Base-by-base conservation (phyloP, 1,284 basidiomycete species). In the Ganoderma multipileum region DNA sequence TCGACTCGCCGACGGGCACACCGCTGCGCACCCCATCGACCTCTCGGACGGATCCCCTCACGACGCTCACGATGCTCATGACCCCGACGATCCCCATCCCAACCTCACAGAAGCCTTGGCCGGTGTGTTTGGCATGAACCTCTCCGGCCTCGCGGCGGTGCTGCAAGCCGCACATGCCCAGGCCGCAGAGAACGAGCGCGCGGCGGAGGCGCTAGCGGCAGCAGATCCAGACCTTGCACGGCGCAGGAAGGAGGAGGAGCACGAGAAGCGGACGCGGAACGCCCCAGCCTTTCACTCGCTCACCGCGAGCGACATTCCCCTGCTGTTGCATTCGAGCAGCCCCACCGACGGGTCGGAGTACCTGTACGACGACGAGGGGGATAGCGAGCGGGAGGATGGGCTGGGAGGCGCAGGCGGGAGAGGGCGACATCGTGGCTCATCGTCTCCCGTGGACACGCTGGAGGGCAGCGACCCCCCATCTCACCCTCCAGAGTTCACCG, bases 241-340 rank as follows among this genome's bases (percentile, higher is more conserved):
- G 42, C 82, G 82, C 69, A 80, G 81, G n/a, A 80, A 82, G 70
- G 81, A 83, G 63, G 79, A 78, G 61, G 82, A 84, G 38, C 81
- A 85, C 62, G 83, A 83, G 72, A 84, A 83, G 76, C 85, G 87
- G 59, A 91, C 91, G 42, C 87, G 90, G 71, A 86, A 85, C 7
- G 89, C 90, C 0, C 91, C 92, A 64, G 88, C 91, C 3, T 93
- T 93, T 74, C 91, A 92, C 76, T 92, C 90, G 16, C 91, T 88
- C 12, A 87, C 86, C 42, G 84, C 82, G 63, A 85, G 88, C 72
- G 76, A 77, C 54, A 67, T 66, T 23, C 69, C 67, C 18, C 68
- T 66, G 61, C 64, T 73, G 59, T 67, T 68, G 61, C 65, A 71
- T 39, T 70, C 74, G 20, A 70, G 71, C 23, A 72, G 70, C 42